Conservation (phyloP, 179 eudicot species). For the Amaranthus tricolor region DNA sequence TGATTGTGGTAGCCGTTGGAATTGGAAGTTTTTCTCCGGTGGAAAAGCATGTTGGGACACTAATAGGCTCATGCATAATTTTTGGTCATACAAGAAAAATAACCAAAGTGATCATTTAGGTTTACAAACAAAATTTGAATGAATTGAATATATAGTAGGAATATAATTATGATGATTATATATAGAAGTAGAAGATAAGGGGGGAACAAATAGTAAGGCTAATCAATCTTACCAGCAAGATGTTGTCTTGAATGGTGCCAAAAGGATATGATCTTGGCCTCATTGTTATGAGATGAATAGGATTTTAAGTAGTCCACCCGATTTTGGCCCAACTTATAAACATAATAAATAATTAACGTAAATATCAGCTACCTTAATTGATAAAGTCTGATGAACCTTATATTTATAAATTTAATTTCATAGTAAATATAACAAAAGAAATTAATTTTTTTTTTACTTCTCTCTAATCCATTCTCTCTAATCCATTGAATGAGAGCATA, state of each 20-base stretch:
- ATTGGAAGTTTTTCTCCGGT: conserved; percentile 30
- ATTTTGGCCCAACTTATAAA: conserved; percentile 22
- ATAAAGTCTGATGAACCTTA: not conserved
- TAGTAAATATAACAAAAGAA: conserved; percentile 24
- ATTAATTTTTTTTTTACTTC: too few species aligned
- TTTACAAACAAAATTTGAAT: not conserved
- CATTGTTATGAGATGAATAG: conserved; percentile 19
- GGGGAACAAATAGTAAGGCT: not conserved
- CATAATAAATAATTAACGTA: not conserved
- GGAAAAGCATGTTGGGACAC: conserved; percentile 60
- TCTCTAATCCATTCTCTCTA: conserved; percentile 14
- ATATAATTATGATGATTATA: not conserved
- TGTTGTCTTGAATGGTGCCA: conserved; percentile 28
- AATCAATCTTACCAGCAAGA: conserved; percentile 29
- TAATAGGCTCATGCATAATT: conserved; percentile 55
- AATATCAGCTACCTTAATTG: not conserved
- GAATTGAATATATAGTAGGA: not conserved
- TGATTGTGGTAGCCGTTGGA: not conserved
- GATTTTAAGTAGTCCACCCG: not conserved
- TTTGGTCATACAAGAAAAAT: conserved; percentile 9
- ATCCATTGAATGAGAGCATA: conserved; percentile 10
- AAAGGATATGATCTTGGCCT: conserved; percentile 26
- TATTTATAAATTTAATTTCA: conserved; percentile 7
- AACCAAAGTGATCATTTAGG: conserved; percentile 9
- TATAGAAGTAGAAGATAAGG: not conserved